phyloP scores from a whole-genome alignment of 371 early-diverging fungal species.

The Phascolomyces articulosus region DNA sequence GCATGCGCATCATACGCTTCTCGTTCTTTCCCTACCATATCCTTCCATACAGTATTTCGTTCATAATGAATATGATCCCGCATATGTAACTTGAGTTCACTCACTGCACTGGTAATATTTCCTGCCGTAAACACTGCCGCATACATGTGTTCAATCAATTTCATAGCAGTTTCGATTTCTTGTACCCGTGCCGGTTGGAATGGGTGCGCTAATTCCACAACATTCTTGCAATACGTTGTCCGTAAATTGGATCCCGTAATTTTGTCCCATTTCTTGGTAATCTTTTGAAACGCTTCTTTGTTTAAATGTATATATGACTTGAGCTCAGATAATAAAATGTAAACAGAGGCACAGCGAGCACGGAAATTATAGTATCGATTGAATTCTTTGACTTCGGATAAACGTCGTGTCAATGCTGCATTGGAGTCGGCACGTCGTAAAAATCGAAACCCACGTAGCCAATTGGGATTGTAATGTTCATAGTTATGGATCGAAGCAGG shows the following conservation, averaged over 20 bases:
- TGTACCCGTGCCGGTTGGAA: constrained; percentile 49
- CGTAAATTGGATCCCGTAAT: constrained; percentile 61
- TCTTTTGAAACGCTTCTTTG: constrained; percentile 89
- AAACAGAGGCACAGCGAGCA: constrained; percentile 8
- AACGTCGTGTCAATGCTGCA: background rate
- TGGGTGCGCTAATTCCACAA: constrained; percentile 53
- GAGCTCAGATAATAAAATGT: constrained; percentile 64
- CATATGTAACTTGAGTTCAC: constrained; percentile 64
- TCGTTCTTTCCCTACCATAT: constrained; percentile 76
- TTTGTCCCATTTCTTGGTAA: constrained; percentile 94
- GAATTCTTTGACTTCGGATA: constrained; percentile 13
- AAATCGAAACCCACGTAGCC: background rate
- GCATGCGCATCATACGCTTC: constrained; percentile 46
- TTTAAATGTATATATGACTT: constrained; percentile 87
- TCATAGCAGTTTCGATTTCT: constrained; percentile 43
- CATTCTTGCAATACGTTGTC: constrained; percentile 47
- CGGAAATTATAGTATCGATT: constrained; percentile 14
- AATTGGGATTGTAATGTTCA: background rate
- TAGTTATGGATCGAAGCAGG: background rate
- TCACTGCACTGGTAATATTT: constrained; percentile 48
- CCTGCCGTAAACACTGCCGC: constrained; percentile 57
- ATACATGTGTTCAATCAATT: constrained; percentile 54
- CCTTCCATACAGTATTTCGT: constrained; percentile 82
- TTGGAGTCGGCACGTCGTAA: background rate
- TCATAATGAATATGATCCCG: constrained; percentile 78